Evolutionary conservation across 495 filamentous ascomycete genomes (phyloP).

Genomic region (Daldinia concentrica): DNA sequence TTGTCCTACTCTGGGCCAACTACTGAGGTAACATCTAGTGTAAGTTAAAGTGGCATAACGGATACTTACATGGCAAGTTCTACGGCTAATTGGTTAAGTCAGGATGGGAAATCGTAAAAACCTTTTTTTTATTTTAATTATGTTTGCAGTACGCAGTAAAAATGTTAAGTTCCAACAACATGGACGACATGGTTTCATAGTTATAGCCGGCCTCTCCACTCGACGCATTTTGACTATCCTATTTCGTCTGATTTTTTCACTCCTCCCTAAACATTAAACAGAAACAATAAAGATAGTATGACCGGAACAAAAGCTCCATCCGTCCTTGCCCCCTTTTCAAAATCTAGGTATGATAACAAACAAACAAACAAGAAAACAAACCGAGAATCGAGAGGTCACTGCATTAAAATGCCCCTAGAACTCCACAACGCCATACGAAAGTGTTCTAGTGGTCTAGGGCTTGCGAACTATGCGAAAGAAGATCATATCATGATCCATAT

Average conservation of each 20-base stretch:
- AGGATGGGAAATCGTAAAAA: neutral
- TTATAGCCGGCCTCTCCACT: neutral
- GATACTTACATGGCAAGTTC: neutral
- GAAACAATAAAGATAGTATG: neutral
- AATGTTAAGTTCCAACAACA: neutral
- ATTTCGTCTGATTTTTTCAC: neutral
- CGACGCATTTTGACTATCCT: neutral
- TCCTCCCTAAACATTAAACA: neutral
- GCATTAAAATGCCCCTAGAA: neutral
- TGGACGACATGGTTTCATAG: neutral
- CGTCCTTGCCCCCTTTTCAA: neutral
- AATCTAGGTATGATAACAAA: neutral
- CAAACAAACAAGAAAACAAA: neutral
- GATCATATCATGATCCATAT: neutral
- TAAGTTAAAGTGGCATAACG: neutral
- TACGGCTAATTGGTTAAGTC: neutral
- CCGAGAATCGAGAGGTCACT: neutral
- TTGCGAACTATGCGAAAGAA: neutral
- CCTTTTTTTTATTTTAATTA: no score
- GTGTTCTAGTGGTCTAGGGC: neutral
- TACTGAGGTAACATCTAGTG: neutral
- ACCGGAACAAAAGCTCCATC: neutral
- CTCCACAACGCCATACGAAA: neutral
- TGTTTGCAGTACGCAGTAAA: no score
- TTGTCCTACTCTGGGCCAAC: neutral